Percentiles rank a stretch among this genome's conserved stretches.
Evolutionary conservation across 2,329 filamentous ascomycete genomes (phyloP).

Genomic region (Penicillium sp.): DNA sequence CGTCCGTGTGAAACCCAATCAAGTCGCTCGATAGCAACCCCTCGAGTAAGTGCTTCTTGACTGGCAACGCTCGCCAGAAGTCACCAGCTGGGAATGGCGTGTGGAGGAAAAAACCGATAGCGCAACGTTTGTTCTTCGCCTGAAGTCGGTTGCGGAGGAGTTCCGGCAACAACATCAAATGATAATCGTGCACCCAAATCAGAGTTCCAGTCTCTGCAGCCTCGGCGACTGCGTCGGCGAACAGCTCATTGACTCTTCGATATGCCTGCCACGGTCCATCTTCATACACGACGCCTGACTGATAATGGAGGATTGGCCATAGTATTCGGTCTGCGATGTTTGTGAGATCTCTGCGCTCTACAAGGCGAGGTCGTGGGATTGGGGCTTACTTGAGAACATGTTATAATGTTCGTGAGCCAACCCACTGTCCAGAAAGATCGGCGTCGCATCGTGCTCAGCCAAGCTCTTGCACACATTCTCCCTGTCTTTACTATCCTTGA

Average conservation of each 20-base stretch:
- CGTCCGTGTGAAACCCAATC: slow-evolving; percentile 97
- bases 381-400: slow-evolving; percentile 81
- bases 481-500: slow-evolving; percentile 73
- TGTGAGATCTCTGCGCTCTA: neutral
- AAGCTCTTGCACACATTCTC: slow-evolving; percentile 70
- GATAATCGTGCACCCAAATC: slow-evolving; percentile 96
- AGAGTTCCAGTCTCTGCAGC: slow-evolving; percentile 84
- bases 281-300: slow-evolving; percentile 91
- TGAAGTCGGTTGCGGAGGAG: slow-evolving; percentile 79
- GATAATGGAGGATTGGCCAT: slow-evolving; percentile 97
- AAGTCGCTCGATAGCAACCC: slow-evolving; percentile 86
- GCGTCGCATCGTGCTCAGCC: slow-evolving; percentile 78
- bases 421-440: slow-evolving; percentile 85
- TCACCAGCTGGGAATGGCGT: slow-evolving; percentile 92
- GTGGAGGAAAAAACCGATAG: slow-evolving; percentile 94
- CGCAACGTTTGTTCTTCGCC: slow-evolving; percentile 74
- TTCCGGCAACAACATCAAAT: slow-evolving; percentile 89
- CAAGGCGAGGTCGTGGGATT: neutral
- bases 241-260: slow-evolving; percentile 83
- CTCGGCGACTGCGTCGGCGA: slow-evolving; percentile 79
- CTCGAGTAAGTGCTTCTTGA: slow-evolving; percentile 78
- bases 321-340: slow-evolving; percentile 75
- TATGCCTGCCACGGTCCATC: slow-evolving; percentile 88
- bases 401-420: slow-evolving; percentile 93
- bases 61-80: slow-evolving; percentile 88